Evolutionary conservation across 1,284 basidiomycete genomes (phyloP), one percentile per base, ranked within the genome.

Genomic region (Sanghuangporus sanghuang): DNA sequence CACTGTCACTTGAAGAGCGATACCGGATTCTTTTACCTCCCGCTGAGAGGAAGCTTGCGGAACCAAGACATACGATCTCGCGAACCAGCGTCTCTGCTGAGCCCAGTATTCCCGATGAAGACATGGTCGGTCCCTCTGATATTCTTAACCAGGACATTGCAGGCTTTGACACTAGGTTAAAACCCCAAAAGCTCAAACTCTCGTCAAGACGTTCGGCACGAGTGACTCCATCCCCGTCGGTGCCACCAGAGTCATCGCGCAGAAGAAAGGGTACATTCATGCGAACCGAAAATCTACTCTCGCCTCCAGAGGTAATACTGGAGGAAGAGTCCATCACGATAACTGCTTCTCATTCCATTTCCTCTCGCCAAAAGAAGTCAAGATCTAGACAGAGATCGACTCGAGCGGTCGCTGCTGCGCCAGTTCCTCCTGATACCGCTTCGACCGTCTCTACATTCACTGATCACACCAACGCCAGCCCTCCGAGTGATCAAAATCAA

Each of bases 21-120:
- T 92, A 90, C 70, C 78, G 84, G 21, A 78, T 82, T 21, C 79
- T 92, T 40, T 79, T 92, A 16, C 87, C 88, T n/a, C 8, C 27
- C 27, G 82, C 85, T 3, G 87, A 89, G 61, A 77, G 80, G 65
- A 73, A 72, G 61, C 57, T 57, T 14, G 69, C 71, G 59, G 73
- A 71, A 49, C 70, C 48, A 71, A 63, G 70, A 71, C 36, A 73
- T 61, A 52, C 66, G 62, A 67, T 68, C 69, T 68, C 66, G 52
- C 58, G 50, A 64, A 61, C 27, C 12, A 39, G 54, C 14, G 49
- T 57, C 2, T 66, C 67, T 27, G 58, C 53, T 39, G 69, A 67
- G 46, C 67, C 65, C 21, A 57, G 60, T 23, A 55, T 48, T 16
- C 57, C 36, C 21, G 57, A 59, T 60, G 55, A 55, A 35, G 59